These are phyloP conservation scores for Tylopilus balloui DNA, from an alignment of 768 basidiomycete genomes.

Conservation along the genomic window DNA sequence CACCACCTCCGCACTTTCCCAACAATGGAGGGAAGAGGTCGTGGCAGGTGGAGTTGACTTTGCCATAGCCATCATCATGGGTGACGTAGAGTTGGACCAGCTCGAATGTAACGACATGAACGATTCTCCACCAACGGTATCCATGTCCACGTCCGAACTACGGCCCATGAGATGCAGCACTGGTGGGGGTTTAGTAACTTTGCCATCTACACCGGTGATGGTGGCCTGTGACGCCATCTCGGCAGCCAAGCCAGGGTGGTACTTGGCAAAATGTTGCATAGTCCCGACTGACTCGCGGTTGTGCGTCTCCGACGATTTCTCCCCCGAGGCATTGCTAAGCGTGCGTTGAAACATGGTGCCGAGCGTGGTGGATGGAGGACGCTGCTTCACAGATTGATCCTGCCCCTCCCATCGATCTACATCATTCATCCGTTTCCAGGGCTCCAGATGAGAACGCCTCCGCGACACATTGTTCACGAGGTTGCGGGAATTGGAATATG, in stretches of 20 bases:
- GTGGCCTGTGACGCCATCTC: constrained; percentile 43
- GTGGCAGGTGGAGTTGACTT: constrained; percentile 61
- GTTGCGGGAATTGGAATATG: constrained; percentile 34
- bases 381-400: constrained; percentile 39
- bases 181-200: constrained; percentile 27
- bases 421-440: constrained; percentile 55
- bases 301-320: constrained; percentile 40
- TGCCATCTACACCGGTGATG: constrained; percentile 17
- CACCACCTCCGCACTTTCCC: constrained; percentile 68
- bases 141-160: constrained; percentile 43
- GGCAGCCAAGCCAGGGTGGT: constrained; percentile 50
- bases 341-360: constrained; percentile 59
- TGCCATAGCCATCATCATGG: constrained; percentile 44
- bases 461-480: constrained; percentile 41
- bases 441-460: constrained; percentile 40
- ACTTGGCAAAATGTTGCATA: constrained; percentile 49
- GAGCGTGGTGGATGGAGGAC: constrained; percentile 40
- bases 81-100: constrained; percentile 44
- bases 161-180: constrained; percentile 43
- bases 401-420: constrained; percentile 46
- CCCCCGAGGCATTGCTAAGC: constrained; percentile 50
- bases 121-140: constrained; percentile 43
- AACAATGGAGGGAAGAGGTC: constrained; percentile 48
- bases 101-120: constrained; percentile 46
- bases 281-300: constrained; percentile 29